Evolutionary conservation across 164 flowering plant species (phyloP), one percentile per base, ranked within the genome.

Genomic region (Warburgia ugandensis): DNA sequence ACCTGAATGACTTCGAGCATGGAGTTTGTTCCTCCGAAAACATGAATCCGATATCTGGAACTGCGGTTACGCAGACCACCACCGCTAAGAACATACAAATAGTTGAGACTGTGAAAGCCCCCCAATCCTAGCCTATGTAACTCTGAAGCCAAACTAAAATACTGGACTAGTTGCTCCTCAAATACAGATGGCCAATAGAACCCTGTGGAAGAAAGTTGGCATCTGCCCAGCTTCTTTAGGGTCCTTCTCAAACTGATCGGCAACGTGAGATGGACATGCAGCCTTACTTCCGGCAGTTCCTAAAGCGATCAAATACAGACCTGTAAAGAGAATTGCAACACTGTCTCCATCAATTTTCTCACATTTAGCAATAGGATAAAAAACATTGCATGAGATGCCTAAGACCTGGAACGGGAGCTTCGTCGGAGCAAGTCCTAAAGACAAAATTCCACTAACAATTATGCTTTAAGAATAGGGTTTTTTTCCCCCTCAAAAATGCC

Each of bases 171-270:
- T 54, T 5, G 73, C 65, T 22, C 74, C 79, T 0, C 94, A 90
- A 0, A 72, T 1, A 55, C 82, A 75, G 0, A 75, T 2, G 2
- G 66, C 59, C 8, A 80, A 59, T 26, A 83, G 30, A 23, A 83
- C 59, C 58, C 60, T 57, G 62, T 86, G 80, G 70, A 86, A 86
- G 72, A 68, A 83, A 50, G 72, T 79, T 0, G 87, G 76, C 80
- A 77, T 70, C 45, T 74, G 73, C 54, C 6, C 68, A 2, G 73
- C 66, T 62, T 86, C 91, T 39, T 17, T 23, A 0, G 76, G 79
- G 56, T 80, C 88, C 38, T 77, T 71, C 40, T 72, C 79, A 28
- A 86, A 86, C 28, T 86, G 91, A 67, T 86, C 95, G 0, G 91
- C 87, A 1, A 91, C 95, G 43, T 75, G 83, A 3, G 85, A 17